These are phyloP conservation scores for Microbotryum saponariae DNA, from an alignment of 1,284 basidiomycete species.

Conservation along the genomic window DNA sequence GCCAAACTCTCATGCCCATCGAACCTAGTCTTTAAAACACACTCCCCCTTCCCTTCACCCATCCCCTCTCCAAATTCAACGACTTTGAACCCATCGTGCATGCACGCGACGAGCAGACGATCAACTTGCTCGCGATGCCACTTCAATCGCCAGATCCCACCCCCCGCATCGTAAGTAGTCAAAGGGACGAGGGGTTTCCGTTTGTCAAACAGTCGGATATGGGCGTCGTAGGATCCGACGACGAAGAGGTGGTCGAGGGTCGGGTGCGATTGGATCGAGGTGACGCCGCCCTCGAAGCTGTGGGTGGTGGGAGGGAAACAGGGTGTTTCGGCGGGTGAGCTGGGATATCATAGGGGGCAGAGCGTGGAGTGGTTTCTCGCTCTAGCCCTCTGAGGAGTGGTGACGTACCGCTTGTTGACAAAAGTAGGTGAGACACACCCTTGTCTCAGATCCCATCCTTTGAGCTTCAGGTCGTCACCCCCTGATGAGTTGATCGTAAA, in stretches of 20 bases:
- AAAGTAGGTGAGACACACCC: slow-evolving; percentile 57
- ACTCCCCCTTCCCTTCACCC: slow-evolving; percentile 21
- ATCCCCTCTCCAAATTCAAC: slow-evolving; percentile 47
- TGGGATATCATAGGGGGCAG: too few species aligned
- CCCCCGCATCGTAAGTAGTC: slow-evolving; percentile 61
- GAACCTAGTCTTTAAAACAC: slow-evolving; percentile 54
- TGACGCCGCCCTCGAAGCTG: slow-evolving; percentile 89
- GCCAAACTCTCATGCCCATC: slow-evolving; percentile 76
- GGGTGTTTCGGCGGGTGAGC: too few species aligned
- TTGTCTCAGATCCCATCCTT: slow-evolving; percentile 82
- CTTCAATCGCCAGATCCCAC: slow-evolving; percentile 91
- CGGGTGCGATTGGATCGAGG: slow-evolving; percentile 78
- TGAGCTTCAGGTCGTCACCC: slow-evolving; percentile 84
- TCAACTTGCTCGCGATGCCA: slow-evolving; percentile 69
- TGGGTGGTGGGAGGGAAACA: too few species aligned
- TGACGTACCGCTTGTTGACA: slow-evolving; percentile 60
- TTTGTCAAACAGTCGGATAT: slow-evolving; percentile 73
- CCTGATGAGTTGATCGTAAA: slow-evolving; percentile 48
- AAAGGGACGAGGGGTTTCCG: slow-evolving; percentile 61
- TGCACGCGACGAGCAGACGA: slow-evolving; percentile 81
- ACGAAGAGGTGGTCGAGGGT: slow-evolving; percentile 71
- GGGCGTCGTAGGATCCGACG: slow-evolving; percentile 87
- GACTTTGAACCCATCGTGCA: slow-evolving; percentile 95
- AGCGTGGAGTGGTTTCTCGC: too few species aligned
- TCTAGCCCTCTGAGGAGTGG: too few species aligned